Evolutionary conservation across 495 filamentous ascomycete species (phyloP).

Genomic region (Penicillium parvum): DNA sequence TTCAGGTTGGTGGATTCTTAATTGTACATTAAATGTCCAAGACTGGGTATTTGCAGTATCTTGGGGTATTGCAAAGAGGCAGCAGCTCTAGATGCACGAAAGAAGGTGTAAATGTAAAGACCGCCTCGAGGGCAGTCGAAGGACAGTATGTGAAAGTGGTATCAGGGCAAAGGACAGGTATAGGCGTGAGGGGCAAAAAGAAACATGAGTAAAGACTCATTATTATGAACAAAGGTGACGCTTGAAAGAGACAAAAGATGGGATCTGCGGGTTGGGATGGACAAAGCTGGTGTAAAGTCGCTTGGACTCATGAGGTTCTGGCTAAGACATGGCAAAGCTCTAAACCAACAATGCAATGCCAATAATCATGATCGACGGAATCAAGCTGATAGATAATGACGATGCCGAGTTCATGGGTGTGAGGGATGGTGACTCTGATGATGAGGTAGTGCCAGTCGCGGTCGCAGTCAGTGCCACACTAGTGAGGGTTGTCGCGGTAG

Average conservation of each 20-base stretch:
- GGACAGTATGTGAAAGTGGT: slow-evolving; percentile 6
- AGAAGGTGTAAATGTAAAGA: too few species aligned
- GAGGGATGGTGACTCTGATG: neutral
- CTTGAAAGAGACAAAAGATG: neutral
- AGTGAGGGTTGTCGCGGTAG: slow-evolving; percentile 8
- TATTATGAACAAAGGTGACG: slow-evolving; percentile 7
- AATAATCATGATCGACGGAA: slow-evolving; percentile 9
- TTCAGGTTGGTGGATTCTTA: too few species aligned
- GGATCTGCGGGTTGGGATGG: neutral
- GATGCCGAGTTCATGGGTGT: slow-evolving; percentile 10
- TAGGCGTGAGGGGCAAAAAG: neutral
- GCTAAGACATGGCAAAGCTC: too few species aligned
- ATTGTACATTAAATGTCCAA: too few species aligned
- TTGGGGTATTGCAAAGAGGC: slow-evolving; percentile 11
- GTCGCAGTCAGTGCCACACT: slow-evolving; percentile 1
- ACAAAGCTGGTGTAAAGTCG: too few species aligned
- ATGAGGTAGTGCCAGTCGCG: neutral
- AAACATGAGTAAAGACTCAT: neutral
- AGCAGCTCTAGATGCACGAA: slow-evolving; percentile 9
- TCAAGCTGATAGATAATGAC: slow-evolving; percentile 5
- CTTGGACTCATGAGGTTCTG: too few species aligned
- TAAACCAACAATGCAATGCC: slow-evolving; percentile 10
- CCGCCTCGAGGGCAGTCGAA: neutral
- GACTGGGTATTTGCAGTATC: too few species aligned
- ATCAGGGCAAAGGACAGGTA: too few species aligned